Percentiles rank a stretch among this genome's conserved stretches.
These are phyloP conservation scores for Ophiosphaerella herpotricha DNA, from an alignment of 2,329 filamentous ascomycete genomes.

Conservation along the genomic window DNA sequence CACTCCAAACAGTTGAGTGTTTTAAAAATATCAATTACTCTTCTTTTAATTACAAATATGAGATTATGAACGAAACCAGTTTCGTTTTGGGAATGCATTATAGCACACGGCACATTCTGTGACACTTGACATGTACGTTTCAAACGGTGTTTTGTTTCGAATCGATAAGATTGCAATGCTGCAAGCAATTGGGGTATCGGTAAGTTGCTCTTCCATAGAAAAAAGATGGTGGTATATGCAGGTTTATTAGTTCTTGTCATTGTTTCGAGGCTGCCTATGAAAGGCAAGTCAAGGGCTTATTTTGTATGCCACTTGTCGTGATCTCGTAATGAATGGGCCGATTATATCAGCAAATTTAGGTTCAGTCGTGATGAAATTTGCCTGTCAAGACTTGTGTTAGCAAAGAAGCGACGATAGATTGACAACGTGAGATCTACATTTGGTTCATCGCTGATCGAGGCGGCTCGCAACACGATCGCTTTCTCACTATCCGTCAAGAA, in stretches of 20 bases:
- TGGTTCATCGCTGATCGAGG: constrained; percentile 7
- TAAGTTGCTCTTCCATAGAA: background rate
- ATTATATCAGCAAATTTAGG: constrained; percentile 8
- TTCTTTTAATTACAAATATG: no score
- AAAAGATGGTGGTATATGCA: no score
- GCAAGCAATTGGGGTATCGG: background rate
- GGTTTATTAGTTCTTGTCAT: background rate
- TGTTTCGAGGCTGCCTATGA: background rate
- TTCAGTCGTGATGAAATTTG: background rate
- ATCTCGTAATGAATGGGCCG: constrained; percentile 12
- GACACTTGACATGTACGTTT: no score
- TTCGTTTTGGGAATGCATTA: no score
- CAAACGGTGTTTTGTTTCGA: no score
- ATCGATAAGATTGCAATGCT: background rate
- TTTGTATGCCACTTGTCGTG: constrained; percentile 15
- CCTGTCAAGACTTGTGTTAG: background rate
- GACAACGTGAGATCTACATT: constrained; percentile 6
- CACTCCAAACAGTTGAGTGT: no score
- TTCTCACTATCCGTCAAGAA: constrained; percentile 15
- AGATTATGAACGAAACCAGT: no score
- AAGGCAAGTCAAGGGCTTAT: constrained; percentile 10
- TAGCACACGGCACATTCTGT: no score
- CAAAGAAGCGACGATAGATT: background rate
- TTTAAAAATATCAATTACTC: no score
- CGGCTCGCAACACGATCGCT: constrained; percentile 13